Evolutionary conservation across 306 rosid species (phyloP).

Genomic region (Glycine latifolia): DNA sequence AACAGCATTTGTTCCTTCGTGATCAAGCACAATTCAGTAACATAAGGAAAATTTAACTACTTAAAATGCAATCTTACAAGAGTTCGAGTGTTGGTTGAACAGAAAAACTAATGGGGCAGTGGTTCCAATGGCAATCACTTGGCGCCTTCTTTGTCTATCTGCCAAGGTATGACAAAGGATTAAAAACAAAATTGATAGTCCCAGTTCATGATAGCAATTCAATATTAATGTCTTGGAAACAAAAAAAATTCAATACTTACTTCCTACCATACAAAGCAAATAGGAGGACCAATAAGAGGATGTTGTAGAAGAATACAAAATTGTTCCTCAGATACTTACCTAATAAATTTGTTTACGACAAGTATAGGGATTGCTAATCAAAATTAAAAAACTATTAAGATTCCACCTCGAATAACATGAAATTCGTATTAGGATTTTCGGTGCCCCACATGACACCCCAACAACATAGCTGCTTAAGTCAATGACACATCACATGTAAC

Average conservation of each 20-base stretch:
- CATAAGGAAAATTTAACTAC: constrained; percentile 42
- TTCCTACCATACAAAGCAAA: too few relatives aligned
- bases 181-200: neutral
- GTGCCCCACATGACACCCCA: too few relatives aligned
- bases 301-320: neutral
- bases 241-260: too few relatives aligned
- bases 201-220: neutral
- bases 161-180: constrained; percentile 49
- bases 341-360: too few relatives aligned
- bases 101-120: constrained; percentile 68
- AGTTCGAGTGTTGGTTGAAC: constrained; percentile 61
- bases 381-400: too few relatives aligned
- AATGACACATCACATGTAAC: neutral
- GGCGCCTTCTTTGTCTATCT: constrained; percentile 90
- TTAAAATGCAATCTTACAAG: constrained; percentile 76
- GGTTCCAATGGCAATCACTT: constrained; percentile 67
- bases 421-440: too few relatives aligned
- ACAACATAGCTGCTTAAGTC: too few relatives aligned
- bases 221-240: too few relatives aligned
- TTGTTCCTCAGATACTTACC: neutral
- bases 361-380: too few relatives aligned
- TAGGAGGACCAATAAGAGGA: neutral
- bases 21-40: constrained; percentile 29
- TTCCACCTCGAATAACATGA: too few relatives aligned
- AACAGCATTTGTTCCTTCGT: constrained; percentile 39